A percentile compares a stretch with the other conserved stretches of the same genome.
phyloP scores from a whole-genome alignment of 108 stramenopile species.

The Stephanodiscus minutulus region DNA sequence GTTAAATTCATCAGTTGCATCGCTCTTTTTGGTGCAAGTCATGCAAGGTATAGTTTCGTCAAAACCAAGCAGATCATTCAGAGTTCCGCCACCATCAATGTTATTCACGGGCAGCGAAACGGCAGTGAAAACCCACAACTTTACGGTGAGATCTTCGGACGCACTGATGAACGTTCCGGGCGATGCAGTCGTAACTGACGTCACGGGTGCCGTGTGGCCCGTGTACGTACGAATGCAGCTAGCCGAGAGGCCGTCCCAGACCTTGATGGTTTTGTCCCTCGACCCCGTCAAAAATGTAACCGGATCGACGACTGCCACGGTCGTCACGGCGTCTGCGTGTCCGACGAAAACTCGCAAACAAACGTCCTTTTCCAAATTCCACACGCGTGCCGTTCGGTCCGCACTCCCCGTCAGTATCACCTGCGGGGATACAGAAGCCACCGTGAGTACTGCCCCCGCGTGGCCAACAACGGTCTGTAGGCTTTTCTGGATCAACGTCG shows the following conservation, averaged over 20 bases:
- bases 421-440: constrained; percentile 17
- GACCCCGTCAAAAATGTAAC: constrained; percentile 41
- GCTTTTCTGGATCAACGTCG: not conserved
- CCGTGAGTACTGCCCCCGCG: constrained; percentile 14
- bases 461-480: constrained; percentile 7
- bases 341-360: constrained; percentile 35
- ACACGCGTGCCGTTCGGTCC: constrained; percentile 31
- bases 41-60: not conserved
- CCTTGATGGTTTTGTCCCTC: constrained; percentile 28
- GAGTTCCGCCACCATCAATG: not conserved
- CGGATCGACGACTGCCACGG: constrained; percentile 21
- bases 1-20: not conserved
- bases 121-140: constrained; percentile 38
- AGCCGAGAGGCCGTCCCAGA: constrained; percentile 44
- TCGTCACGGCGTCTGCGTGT: constrained; percentile 23
- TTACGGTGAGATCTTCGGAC: constrained; percentile 31
- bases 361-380: constrained; percentile 23
- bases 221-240: constrained; percentile 32
- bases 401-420: constrained; percentile 29
- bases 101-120: constrained; percentile 1
- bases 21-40: not conserved
- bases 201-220: constrained; percentile 15
- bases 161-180: constrained; percentile 20
- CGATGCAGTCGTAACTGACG: constrained; percentile 9
- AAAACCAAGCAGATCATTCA: not conserved